Percentiles rank a stretch among this genome's conserved stretches.
phyloP scores from a whole-genome alignment of 2,329 filamentous ascomycete genomes.

The Helotiales sp. region DNA sequence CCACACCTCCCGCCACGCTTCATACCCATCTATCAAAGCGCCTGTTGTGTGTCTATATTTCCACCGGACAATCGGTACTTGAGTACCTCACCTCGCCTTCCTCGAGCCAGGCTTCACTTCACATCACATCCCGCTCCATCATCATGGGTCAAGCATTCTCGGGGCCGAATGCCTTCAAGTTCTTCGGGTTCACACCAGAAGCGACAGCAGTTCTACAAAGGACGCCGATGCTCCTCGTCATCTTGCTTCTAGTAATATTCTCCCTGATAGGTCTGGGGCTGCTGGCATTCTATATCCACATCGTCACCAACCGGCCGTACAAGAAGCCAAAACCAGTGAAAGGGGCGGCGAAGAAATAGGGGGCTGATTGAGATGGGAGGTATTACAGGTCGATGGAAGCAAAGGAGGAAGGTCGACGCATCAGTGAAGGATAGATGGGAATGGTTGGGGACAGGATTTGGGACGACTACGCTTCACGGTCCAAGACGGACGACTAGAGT shows the following conservation, averaged over 20 bases:
- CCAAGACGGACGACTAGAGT: constrained; percentile 17
- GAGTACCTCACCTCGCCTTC: neutral
- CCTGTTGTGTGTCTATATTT: neutral
- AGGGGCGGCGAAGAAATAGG: constrained; percentile 31
- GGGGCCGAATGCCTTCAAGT: constrained; percentile 44
- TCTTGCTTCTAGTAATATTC: constrained; percentile 36
- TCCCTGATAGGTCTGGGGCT: constrained; percentile 25
- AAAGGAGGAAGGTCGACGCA: neutral
- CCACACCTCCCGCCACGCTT: neutral
- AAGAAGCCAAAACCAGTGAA: constrained; percentile 40
- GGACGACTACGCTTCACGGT: constrained; percentile 14
- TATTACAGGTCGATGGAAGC: neutral
- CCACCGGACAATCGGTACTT: neutral
- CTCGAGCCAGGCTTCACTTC: neutral
- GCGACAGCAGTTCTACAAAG: constrained; percentile 41
- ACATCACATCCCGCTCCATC: neutral
- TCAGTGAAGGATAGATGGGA: neutral
- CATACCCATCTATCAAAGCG: neutral
- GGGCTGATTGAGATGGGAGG: neutral
- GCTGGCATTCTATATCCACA: constrained; percentile 39
- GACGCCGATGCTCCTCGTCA: constrained; percentile 37
- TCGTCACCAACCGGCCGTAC: constrained; percentile 40
- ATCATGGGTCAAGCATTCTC: constrained; percentile 42
- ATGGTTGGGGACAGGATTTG: neutral
- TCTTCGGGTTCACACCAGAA: constrained; percentile 41